Conservation (phyloP, 208 protist species). For the Crithidia acanthocephali region DNA sequence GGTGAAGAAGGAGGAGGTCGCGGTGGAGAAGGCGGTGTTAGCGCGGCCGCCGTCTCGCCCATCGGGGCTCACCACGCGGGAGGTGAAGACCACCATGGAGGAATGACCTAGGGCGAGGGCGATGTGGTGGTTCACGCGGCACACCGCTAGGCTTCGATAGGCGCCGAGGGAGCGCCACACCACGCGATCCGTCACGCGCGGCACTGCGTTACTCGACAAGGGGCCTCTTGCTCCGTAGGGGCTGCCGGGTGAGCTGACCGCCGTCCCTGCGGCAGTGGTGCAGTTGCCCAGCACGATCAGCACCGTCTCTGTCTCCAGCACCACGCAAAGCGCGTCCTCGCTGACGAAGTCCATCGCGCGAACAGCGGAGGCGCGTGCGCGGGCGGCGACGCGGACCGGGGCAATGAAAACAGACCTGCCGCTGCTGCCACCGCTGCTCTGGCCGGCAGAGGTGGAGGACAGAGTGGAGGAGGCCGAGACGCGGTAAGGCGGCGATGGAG, state of each 20-base stretch:
- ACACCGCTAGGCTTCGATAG: slow-evolving; percentile 72
- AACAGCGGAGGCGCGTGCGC: slow-evolving; percentile 15
- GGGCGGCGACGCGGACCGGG: slow-evolving; percentile 25
- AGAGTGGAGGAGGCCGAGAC: not conserved
- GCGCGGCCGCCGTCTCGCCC: slow-evolving; percentile 4
- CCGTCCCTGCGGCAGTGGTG: not conserved
- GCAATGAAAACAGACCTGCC: not conserved
- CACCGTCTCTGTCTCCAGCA: slow-evolving; percentile 44
- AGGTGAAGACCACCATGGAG: slow-evolving; percentile 67
- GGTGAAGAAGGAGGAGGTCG: slow-evolving; percentile 19
- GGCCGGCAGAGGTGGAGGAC: not conserved
- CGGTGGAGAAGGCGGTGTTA: slow-evolving; percentile 15
- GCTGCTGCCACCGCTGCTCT: not conserved
- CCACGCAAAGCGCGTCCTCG: slow-evolving; percentile 43
- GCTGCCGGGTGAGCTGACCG: not conserved
- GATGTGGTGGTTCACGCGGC: slow-evolving; percentile 63
- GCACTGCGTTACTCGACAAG: too few species aligned
- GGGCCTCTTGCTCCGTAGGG: not conserved
- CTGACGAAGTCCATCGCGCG: slow-evolving; percentile 44
- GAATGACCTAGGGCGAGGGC: slow-evolving; percentile 59
- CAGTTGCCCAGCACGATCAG: slow-evolving; percentile 42
- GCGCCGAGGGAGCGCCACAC: slow-evolving; percentile 71
- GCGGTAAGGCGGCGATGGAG: not conserved
- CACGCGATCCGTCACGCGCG: slow-evolving; percentile 31
- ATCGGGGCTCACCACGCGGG: slow-evolving; percentile 17